Evolutionary conservation across 306 rosid genomes (phyloP).

Genomic region (Sicyos baderoa): DNA sequence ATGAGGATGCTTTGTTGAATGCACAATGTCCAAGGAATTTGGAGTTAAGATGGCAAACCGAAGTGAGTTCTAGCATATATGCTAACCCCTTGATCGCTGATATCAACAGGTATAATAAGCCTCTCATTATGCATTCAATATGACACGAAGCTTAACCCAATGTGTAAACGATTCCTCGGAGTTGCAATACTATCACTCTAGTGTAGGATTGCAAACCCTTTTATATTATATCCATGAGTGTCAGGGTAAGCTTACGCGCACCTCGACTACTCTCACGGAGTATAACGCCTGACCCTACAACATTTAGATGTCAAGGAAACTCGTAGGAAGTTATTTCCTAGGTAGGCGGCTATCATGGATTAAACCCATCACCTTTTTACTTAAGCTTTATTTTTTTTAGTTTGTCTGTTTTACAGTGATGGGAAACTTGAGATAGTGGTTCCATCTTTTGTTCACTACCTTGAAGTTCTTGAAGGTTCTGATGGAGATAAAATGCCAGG

Average conservation of each 20-base stretch:
- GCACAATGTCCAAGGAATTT: constrained; percentile 80
- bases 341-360: too few relatives aligned
- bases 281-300: too few relatives aligned
- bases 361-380: constrained; percentile 2
- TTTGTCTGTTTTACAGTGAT: constrained; percentile 50
- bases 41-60: constrained; percentile 97
- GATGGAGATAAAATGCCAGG: constrained; percentile 99
- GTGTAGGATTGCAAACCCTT: neutral
- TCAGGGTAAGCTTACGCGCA: too few relatives aligned
- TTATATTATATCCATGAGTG: too few relatives aligned
- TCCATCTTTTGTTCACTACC: constrained; percentile 94
- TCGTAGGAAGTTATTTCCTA: too few relatives aligned
- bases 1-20: constrained; percentile 83
- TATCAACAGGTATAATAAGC: constrained; percentile 62
- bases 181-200: neutral
- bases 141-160: neutral
- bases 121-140: neutral
- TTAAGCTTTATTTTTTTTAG: constrained; percentile 8
- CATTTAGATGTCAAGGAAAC: too few relatives aligned
- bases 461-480: constrained; percentile 90
- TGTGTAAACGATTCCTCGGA: neutral
- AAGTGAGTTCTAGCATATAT: constrained; percentile 94
- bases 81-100: constrained; percentile 92
- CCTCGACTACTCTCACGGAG: too few relatives aligned
- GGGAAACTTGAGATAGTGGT: constrained; percentile 94